These are phyloP conservation scores for Boletus rex-veris DNA, from an alignment of 768 basidiomycete species.

Conservation along the genomic window DNA sequence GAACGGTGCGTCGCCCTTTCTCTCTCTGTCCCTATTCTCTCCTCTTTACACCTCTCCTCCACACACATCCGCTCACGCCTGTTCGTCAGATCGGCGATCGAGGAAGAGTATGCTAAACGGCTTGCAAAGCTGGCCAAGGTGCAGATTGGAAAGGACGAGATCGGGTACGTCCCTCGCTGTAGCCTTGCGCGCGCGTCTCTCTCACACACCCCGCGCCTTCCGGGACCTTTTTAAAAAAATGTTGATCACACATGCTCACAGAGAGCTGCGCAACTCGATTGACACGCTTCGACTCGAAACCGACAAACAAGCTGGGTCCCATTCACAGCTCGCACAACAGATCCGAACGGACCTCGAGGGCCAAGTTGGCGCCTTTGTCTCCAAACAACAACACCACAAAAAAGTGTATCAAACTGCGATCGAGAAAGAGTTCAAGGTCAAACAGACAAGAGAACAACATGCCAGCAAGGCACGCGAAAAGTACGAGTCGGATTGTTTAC, in stretches of 20 bases:
- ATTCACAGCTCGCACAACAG: constrained; percentile 70
- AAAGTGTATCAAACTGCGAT: constrained; percentile 69
- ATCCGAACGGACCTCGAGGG: constrained; percentile 75
- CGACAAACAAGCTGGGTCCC: constrained; percentile 72
- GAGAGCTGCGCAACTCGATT: constrained; percentile 77
- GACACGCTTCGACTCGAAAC: constrained; percentile 82
- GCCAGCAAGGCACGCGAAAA: constrained; percentile 89
- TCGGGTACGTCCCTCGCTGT: constrained; percentile 61
- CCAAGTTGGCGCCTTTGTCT: constrained; percentile 54
- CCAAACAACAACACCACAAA: constrained; percentile 67
- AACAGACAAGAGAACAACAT: constrained; percentile 81
- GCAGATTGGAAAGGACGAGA: constrained; percentile 82
- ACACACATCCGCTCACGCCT: background rate
- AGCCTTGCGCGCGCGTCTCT: background rate
- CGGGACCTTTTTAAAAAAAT: background rate
- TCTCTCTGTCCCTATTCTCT: background rate
- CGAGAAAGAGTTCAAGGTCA: constrained; percentile 89
- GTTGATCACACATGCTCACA: constrained; percentile 28
- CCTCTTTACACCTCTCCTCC: background rate
- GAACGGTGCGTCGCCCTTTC: constrained; percentile 63
- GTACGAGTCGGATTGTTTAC: constrained; percentile 88
- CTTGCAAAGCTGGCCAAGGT: constrained; percentile 74
- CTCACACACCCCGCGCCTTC: background rate
- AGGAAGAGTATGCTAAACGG: constrained; percentile 93
- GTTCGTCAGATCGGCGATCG: constrained; percentile 70